Percentiles rank a stretch among this genome's conserved stretches.
These are phyloP conservation scores for Talaromyces wortmannii DNA, from an alignment of 495 filamentous ascomycete genomes.

Conservation along the genomic window DNA sequence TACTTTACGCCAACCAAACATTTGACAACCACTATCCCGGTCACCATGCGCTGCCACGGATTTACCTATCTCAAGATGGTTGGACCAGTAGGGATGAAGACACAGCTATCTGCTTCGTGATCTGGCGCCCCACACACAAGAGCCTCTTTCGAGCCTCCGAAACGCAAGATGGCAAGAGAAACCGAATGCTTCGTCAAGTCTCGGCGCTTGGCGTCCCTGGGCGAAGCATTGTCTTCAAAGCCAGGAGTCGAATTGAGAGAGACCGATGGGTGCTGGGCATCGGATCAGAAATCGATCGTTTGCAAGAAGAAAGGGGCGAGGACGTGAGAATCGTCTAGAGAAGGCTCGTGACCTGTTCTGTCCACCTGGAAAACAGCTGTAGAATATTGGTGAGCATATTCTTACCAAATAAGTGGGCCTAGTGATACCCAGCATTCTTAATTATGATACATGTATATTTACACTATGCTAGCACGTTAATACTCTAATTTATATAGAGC, in stretches of 20 bases:
- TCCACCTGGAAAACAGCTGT: no score
- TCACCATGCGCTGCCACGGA: conserved; percentile 54
- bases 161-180: conserved; percentile 33
- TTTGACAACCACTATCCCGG: conserved; percentile 65
- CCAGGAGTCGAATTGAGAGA: conserved; percentile 62
- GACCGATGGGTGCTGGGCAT: conserved; percentile 73
- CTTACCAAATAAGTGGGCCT: conserved; percentile 3
- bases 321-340: conserved; percentile 52
- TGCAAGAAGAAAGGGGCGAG: conserved; percentile 47
- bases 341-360: background rate
- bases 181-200: conserved; percentile 39
- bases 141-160: conserved; percentile 51
- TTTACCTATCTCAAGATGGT: conserved; percentile 54
- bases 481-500: no score
- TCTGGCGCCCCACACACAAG: conserved; percentile 61
- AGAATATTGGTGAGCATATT: background rate
- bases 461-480: background rate
- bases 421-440: background rate
- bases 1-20: conserved; percentile 63
- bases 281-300: conserved; percentile 64
- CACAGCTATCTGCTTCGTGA: conserved; percentile 63
- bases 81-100: conserved; percentile 68
- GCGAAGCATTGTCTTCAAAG: conserved; percentile 63
- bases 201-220: conserved; percentile 55
- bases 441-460: background rate